These are phyloP conservation scores for Spergularia azorica DNA, from an alignment of 179 eudicot species.

Conservation along the genomic window DNA sequence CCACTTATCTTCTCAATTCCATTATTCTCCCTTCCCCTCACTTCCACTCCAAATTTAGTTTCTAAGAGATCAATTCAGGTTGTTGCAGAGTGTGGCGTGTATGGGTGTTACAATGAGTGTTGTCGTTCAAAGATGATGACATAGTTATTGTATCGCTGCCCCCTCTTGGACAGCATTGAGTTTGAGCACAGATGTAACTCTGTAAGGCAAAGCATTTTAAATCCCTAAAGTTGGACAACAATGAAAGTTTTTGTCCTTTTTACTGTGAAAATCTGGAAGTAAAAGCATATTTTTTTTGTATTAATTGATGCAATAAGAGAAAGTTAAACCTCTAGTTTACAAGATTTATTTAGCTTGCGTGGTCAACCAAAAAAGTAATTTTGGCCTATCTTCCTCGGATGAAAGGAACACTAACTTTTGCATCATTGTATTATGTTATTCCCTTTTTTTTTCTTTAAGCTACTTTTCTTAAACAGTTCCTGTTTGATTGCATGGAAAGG, in stretches of 20 bases:
- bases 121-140: neutral
- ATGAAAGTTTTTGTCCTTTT: neutral
- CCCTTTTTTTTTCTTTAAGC: neutral
- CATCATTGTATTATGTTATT: neutral
- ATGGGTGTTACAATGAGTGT: neutral
- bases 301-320: neutral
- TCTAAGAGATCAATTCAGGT: neutral
- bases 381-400: neutral
- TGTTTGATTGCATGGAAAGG: too few relatives aligned
- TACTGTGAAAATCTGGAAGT: neutral
- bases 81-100: neutral
- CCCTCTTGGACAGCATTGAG: neutral
- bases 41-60: neutral
- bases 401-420: neutral
- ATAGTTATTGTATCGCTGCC: neutral
- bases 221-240: neutral
- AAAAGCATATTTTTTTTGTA: neutral
- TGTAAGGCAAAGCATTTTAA: neutral
- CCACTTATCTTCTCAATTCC: too few relatives aligned
- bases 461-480: neutral
- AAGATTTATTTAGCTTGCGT: too few relatives aligned
- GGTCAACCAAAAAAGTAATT: neutral
- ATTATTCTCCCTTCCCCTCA: neutral
- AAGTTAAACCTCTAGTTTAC: neutral
- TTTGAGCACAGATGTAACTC: neutral